Conservation (phyloP, 305 asterid species). For the Plantago coronopus region DNA sequence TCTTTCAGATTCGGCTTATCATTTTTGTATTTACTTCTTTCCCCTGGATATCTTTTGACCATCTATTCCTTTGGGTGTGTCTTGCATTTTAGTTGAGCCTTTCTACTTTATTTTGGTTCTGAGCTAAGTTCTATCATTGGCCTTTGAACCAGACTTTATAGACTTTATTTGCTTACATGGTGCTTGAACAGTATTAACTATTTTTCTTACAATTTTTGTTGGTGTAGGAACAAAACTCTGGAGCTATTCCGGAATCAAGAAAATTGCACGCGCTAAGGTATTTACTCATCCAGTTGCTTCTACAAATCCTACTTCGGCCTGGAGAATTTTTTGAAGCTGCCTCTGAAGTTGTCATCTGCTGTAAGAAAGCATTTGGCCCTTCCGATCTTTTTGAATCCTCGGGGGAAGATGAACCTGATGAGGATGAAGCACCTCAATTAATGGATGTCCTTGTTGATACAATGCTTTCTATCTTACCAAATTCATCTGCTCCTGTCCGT, state of each 20-base stretch:
- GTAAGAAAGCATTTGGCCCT: constrained; percentile 71
- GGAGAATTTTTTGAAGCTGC: constrained; percentile 90
- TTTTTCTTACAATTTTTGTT: constrained; percentile 10
- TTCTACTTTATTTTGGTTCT: background rate
- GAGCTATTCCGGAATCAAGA: constrained; percentile 43
- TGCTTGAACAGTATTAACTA: constrained; percentile 4
- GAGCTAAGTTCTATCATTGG: background rate
- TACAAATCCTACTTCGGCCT: constrained; percentile 83
- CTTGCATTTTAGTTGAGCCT: background rate
- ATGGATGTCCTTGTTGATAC: constrained; percentile 98
- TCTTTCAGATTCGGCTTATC: background rate
- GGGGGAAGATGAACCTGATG: constrained; percentile 77
- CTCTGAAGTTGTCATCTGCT: constrained; percentile 78
- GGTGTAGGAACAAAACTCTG: constrained; percentile 66
- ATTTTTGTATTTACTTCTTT: background rate
- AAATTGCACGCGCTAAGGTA: constrained; percentile 76
- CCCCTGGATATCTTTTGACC: background rate
- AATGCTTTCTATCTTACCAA: constrained; percentile 89
- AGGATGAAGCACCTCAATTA: constrained; percentile 54
- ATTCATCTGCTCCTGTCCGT: constrained; percentile 84
- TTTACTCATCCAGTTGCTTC: constrained; percentile 86
- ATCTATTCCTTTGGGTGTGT: background rate
- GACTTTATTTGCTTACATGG: constrained; percentile 15
- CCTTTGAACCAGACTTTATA: background rate
- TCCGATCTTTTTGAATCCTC: constrained; percentile 61